These are phyloP conservation scores for Exophiala sideris DNA, from an alignment of 2,329 filamentous ascomycete species.

Conservation along the genomic window DNA sequence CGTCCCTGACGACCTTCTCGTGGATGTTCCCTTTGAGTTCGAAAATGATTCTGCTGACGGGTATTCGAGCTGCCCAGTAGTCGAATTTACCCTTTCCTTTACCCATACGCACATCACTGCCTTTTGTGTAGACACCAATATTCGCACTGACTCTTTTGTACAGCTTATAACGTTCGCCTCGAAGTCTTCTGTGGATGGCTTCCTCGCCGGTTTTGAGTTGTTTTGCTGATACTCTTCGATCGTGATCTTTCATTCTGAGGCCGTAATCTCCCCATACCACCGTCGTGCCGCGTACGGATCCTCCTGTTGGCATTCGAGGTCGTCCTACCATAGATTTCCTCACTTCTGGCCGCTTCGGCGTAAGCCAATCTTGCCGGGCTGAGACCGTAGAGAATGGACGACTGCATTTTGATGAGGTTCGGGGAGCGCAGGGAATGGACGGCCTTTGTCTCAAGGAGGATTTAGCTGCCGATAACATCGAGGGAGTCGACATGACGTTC, in stretches of 20 bases:
- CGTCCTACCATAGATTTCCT: slow-evolving; percentile 88
- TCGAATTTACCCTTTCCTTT: slow-evolving; percentile 98
- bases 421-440: slow-evolving; percentile 37
- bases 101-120: slow-evolving; percentile 98
- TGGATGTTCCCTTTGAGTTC: slow-evolving; percentile 89
- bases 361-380: slow-evolving; percentile 68
- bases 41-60: slow-evolving; percentile 87
- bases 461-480: not conserved
- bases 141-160: slow-evolving; percentile 91
- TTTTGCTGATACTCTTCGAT: slow-evolving; percentile 80
- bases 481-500: not conserved
- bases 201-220: slow-evolving; percentile 90
- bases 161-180: slow-evolving; percentile 86
- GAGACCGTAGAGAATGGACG: slow-evolving; percentile 68
- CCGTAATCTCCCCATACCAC: slow-evolving; percentile 97
- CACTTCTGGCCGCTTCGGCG: slow-evolving; percentile 73
- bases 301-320: slow-evolving; percentile 82
- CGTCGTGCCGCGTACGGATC: slow-evolving; percentile 86
- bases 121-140: slow-evolving; percentile 90
- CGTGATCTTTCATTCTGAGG: slow-evolving; percentile 86
- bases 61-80: slow-evolving; percentile 87
- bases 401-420: slow-evolving; percentile 46
- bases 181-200: slow-evolving; percentile 81
- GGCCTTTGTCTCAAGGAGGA: slow-evolving; percentile 24
- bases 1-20: slow-evolving; percentile 90